A percentile compares a stretch with the other conserved stretches of the same genome.
Conservation (phyloP, 139 green algal species). For the Chlamydomonas asymmetrica region DNA sequence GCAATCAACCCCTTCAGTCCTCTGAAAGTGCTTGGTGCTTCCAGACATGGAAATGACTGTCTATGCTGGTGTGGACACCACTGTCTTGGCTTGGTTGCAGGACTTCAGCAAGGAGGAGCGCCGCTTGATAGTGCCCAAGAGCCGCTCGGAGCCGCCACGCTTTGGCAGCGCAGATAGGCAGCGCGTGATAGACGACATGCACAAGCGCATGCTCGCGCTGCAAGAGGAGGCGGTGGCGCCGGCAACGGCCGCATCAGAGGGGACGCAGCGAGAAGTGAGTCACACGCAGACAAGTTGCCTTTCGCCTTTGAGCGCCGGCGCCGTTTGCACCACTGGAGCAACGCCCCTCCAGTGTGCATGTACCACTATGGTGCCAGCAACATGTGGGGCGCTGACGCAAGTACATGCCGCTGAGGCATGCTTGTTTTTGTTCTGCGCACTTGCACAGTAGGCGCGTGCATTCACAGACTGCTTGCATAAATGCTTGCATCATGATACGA, state of each 20-base stretch:
- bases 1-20: no score
- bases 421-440: no score
- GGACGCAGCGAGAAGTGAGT: no score
- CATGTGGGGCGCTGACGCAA: background rate
- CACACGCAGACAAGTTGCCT: background rate
- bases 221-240: slow-evolving; percentile 12
- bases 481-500: no score
- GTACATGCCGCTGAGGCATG: no score
- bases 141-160: slow-evolving; percentile 50
- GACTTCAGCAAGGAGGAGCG: slow-evolving; percentile 85
- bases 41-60: no score
- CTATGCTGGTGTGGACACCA: background rate
- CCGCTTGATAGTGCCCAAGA: slow-evolving; percentile 66
- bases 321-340: background rate
- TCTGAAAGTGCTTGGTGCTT: no score
- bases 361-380: background rate
- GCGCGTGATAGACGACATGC: slow-evolving; percentile 70
- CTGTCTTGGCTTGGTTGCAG: slow-evolving; percentile 25
- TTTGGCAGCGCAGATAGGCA: slow-evolving; percentile 77
- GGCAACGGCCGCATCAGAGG: background rate
- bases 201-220: slow-evolving; percentile 72
- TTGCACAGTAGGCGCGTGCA: no score
- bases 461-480: no score
- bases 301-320: background rate
- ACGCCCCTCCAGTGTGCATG: background rate